phyloP scores from a whole-genome alignment of 371 early-diverging fungal genomes.

The Mucor piriformis region DNA sequence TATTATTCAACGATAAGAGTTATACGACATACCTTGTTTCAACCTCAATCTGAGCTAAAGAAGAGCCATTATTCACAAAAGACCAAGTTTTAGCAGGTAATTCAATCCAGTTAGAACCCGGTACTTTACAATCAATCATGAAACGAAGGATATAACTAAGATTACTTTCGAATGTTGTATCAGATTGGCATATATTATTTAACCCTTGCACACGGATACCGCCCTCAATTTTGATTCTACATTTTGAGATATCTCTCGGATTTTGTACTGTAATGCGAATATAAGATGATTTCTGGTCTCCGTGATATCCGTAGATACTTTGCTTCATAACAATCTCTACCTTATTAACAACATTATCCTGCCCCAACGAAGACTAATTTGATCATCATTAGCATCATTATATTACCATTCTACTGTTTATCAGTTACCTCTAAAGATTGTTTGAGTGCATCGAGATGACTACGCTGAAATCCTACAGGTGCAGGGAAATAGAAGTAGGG shows the following conservation, averaged over 20 bases:
- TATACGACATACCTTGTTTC: constrained; percentile 70
- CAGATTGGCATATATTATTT: constrained; percentile 41
- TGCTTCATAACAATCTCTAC: constrained; percentile 74
- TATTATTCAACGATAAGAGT: too few species aligned
- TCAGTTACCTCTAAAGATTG: constrained; percentile 59
- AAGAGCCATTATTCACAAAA: constrained; percentile 44
- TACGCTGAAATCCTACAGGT: constrained; percentile 74
- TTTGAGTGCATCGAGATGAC: constrained; percentile 60
- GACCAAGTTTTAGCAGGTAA: constrained; percentile 75
- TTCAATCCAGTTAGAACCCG: constrained; percentile 94
- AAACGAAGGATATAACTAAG: constrained; percentile 91
- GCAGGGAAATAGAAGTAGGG: constrained; percentile 98
- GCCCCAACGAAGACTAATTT: constrained; percentile 28
- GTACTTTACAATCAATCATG: constrained; percentile 94
- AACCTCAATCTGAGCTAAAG: constrained; percentile 86
- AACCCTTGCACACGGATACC: constrained; percentile 61
- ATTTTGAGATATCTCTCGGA: constrained; percentile 54
- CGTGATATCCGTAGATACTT: constrained; percentile 84
- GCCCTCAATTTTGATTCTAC: constrained; percentile 48
- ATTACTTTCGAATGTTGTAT: constrained; percentile 90
- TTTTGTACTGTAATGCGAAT: constrained; percentile 69
- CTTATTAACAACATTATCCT: constrained; percentile 43
- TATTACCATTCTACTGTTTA: not conserved
- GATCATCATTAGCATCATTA: not conserved
- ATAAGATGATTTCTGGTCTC: constrained; percentile 69